Conservation (phyloP, 2,329 filamentous ascomycete species). For the Aureobasidium lini region DNA sequence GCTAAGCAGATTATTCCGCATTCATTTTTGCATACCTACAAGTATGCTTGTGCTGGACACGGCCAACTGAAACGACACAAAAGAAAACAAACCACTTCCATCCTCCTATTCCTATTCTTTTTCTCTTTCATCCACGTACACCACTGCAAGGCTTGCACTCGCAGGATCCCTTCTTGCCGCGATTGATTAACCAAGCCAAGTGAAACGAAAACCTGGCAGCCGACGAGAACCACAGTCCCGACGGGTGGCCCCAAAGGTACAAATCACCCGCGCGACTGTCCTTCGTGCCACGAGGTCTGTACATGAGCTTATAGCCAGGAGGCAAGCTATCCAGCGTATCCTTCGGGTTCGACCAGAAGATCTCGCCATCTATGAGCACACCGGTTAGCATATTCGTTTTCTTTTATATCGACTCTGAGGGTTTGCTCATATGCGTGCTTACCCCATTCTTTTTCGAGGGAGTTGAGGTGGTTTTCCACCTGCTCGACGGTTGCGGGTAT, state of each 20-base stretch:
- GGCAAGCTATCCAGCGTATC: too few species aligned
- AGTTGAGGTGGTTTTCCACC: background rate
- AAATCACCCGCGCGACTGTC: background rate
- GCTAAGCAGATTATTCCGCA: too few species aligned
- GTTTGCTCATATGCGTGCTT: background rate
- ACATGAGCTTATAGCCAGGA: background rate
- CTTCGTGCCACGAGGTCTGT: background rate
- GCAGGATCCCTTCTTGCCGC: background rate
- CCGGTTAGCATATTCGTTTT: too few species aligned
- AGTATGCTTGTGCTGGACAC: too few species aligned
- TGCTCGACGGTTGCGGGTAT: background rate
- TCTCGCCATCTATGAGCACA: too few species aligned
- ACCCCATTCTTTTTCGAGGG: background rate
- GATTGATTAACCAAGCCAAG: background rate
- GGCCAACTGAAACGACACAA: background rate
- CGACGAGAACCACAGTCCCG: background rate
- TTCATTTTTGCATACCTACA: too few species aligned
- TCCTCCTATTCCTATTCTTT: background rate
- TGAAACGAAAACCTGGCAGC: background rate
- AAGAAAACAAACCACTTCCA: background rate
- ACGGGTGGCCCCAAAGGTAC: background rate
- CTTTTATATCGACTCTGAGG: too few species aligned
- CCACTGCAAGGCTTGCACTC: background rate
- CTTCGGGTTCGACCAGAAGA: too few species aligned
- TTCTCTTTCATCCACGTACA: background rate